Evolutionary conservation across 2,329 filamentous ascomycete species (phyloP).

Genomic region (Alternaria ethzedia): DNA sequence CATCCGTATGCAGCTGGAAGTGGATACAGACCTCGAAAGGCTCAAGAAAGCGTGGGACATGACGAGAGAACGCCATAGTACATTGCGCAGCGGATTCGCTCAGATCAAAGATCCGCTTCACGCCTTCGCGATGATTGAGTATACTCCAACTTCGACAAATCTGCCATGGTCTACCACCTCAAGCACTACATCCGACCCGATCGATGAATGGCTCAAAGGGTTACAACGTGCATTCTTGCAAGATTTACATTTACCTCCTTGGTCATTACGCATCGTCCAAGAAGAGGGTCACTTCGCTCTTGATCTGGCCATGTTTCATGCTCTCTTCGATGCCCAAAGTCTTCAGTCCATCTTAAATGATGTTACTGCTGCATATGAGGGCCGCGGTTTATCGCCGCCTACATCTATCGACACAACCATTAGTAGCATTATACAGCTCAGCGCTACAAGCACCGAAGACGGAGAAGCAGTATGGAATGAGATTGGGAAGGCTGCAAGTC

Average conservation of each 20-base stretch:
- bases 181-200: not conserved
- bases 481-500: slow-evolving; percentile 59
- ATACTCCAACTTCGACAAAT: slow-evolving; percentile 44
- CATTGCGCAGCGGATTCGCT: slow-evolving; percentile 78
- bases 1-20: slow-evolving; percentile 61
- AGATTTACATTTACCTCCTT: slow-evolving; percentile 64
- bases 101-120: slow-evolving; percentile 64
- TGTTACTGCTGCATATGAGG: slow-evolving; percentile 55
- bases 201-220: slow-evolving; percentile 33
- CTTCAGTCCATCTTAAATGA: slow-evolving; percentile 69
- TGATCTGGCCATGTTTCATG: slow-evolving; percentile 73
- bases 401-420: slow-evolving; percentile 53
- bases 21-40: slow-evolving; percentile 44
- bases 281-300: slow-evolving; percentile 34
- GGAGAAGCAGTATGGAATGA: slow-evolving; percentile 67
- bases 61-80: slow-evolving; percentile 65
- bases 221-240: slow-evolving; percentile 44
- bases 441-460: slow-evolving; percentile 35
- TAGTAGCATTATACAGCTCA: slow-evolving; percentile 52
- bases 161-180: slow-evolving; percentile 44
- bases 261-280: slow-evolving; percentile 64
- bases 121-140: slow-evolving; percentile 78
- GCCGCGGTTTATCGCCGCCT: slow-evolving; percentile 23
- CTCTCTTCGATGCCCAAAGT: slow-evolving; percentile 83
- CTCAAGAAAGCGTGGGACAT: slow-evolving; percentile 66